phyloP scores from a whole-genome alignment of 768 basidiomycete genomes.

The Macrolepiota dolichaula region DNA sequence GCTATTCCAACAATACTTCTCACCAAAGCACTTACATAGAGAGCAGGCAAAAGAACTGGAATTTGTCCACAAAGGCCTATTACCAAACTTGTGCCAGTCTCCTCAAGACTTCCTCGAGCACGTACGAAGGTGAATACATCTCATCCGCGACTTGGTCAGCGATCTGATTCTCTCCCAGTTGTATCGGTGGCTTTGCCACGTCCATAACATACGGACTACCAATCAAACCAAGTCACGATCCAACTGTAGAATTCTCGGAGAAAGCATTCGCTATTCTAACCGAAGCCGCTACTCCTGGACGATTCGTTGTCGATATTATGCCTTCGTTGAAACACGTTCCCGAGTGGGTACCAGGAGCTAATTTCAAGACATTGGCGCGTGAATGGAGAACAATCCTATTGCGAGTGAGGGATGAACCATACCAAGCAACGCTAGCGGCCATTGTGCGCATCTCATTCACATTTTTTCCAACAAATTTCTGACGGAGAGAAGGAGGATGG shows the following conservation, averaged over 20 bases:
- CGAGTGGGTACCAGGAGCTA: slow-evolving; percentile 14
- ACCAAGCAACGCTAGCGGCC: not conserved
- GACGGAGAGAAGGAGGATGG: not conserved
- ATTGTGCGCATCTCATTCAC: not conserved
- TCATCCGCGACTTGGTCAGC: not conserved
- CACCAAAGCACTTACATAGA: slow-evolving; percentile 1
- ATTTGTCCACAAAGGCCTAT: slow-evolving; percentile 8
- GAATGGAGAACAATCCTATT: not conserved
- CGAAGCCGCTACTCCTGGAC: slow-evolving; percentile 5
- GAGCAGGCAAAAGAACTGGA: slow-evolving; percentile 5
- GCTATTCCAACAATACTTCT: slow-evolving; percentile 12
- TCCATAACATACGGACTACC: slow-evolving; percentile 12
- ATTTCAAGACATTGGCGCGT: slow-evolving; percentile 1
- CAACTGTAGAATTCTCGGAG: slow-evolving; percentile 1
- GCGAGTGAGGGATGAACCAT: not conserved
- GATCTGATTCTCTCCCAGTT: not conserved
- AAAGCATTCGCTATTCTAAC: not conserved
- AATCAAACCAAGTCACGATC: slow-evolving; percentile 7
- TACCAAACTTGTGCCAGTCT: slow-evolving; percentile 3
- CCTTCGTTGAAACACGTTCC: slow-evolving; percentile 11
- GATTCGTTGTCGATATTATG: slow-evolving; percentile 8
- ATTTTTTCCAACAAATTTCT: not conserved
- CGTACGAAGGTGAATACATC: not conserved
- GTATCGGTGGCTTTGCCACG: slow-evolving; percentile 10
- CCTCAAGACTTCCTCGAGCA: slow-evolving; percentile 10